A percentile compares a stretch with the other conserved stretches of the same genome.
Evolutionary conservation across 2,329 filamentous ascomycete species (phyloP).

Genomic region (Pseudogymnoascus sp.): DNA sequence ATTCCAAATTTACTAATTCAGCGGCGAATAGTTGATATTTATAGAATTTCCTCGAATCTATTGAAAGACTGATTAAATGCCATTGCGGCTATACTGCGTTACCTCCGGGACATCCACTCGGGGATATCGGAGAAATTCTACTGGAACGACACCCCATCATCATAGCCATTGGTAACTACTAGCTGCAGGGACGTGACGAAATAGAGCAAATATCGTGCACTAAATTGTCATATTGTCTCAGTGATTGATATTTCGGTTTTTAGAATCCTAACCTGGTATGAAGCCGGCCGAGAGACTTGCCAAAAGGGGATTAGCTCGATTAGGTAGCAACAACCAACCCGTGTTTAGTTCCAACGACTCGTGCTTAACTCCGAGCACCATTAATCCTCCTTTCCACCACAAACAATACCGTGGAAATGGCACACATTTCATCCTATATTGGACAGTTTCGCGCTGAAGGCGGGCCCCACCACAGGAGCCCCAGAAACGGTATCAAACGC

Average conservation of each 20-base stretch:
- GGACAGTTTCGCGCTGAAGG: slow-evolving; percentile 14
- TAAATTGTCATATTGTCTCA: neutral
- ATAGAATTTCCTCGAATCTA: neutral
- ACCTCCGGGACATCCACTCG: neutral
- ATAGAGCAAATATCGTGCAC: neutral
- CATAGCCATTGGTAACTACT: neutral
- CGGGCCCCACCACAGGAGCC: neutral
- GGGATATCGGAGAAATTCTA: neutral
- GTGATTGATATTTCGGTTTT: neutral
- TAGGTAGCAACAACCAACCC: neutral
- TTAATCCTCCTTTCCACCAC: neutral
- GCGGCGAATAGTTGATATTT: neutral
- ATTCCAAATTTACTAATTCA: neutral
- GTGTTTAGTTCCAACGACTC: neutral
- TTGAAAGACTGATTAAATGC: neutral
- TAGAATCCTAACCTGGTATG: neutral
- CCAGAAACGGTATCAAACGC: slow-evolving; percentile 13
- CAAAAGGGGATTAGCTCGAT: neutral
- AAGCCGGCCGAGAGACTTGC: neutral
- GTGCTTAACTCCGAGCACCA: neutral
- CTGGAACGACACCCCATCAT: neutral
- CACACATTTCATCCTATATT: slow-evolving; percentile 12
- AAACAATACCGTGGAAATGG: neutral
- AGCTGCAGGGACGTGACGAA: neutral
- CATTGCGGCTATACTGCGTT: neutral